phyloP scores from a whole-genome alignment of 2,329 filamentous ascomycete species.

The Biscogniauxia sp. region DNA sequence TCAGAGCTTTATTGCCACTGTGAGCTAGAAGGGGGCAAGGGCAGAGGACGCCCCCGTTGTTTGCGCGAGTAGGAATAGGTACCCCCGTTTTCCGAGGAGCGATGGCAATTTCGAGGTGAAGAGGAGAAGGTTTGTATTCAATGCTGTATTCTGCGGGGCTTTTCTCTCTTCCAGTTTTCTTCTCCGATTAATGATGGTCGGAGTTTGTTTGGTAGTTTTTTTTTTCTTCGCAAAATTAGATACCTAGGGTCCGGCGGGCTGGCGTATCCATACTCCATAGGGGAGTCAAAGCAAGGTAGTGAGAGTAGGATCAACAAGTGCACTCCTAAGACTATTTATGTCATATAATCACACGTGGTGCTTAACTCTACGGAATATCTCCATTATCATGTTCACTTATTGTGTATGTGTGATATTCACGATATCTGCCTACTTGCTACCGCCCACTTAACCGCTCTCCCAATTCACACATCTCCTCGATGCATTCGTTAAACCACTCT shows the following conservation, averaged over 20 bases:
- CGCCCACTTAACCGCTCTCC: constrained; percentile 46
- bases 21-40: constrained; percentile 31
- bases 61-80: constrained; percentile 2
- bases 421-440: constrained; percentile 7
- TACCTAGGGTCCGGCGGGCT: constrained; percentile 12
- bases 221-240: constrained; percentile 11
- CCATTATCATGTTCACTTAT: constrained; percentile 1
- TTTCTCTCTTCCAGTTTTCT: background rate
- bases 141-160: background rate
- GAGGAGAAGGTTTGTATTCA: background rate
- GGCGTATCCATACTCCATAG: constrained; percentile 5
- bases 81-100: background rate
- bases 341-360: background rate
- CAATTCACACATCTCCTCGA: constrained; percentile 56
- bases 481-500: constrained; percentile 63
- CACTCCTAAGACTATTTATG: background rate
- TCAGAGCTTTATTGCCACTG: constrained; percentile 42
- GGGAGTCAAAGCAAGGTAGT: background rate
- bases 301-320: background rate
- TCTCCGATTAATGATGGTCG: constrained; percentile 4
- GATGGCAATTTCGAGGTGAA: background rate
- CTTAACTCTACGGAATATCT: background rate
- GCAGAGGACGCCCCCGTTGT: constrained; percentile 4
- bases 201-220: background rate
- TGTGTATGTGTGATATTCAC: background rate